Evolutionary conservation across 352 stramenopile genomes (phyloP), one percentile per base, ranked within the genome.

Genomic region (Phytophthora parvispora): DNA sequence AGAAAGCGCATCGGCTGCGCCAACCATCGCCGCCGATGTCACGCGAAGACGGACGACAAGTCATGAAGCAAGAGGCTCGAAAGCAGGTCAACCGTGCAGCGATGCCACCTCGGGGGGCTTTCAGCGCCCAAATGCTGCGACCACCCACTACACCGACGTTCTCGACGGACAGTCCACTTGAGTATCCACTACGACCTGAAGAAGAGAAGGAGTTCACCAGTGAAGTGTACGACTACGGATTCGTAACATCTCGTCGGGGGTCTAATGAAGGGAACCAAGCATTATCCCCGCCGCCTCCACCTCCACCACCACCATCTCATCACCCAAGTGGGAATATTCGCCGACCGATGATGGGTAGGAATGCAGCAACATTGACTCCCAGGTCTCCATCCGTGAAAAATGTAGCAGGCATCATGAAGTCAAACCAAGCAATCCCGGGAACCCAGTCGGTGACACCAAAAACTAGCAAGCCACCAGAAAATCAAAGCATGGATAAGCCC

Each of bases 51-150:
- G 22, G 32, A 5, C 34, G 28, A 36, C 61, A 43, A 53, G 18
- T 24, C 5, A 60, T 68, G 52, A 60, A 69, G 48, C 38, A 4
- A 8, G 32, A 9, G 1, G 31, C 20, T 48, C 31, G 31, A 25
- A 66, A 63, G 13, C 40, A 25, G 20, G 4, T 55, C 12, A 51
- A 32, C 7, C 51, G 42, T 38, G n/a, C 43, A 45, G 43, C 24
- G 24, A 54, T 81, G 52, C 69, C 73, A 31, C 55, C 64, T 64
- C 77, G 70, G 52, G 77, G 77, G 12, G 63, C 72, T 29, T 85
- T 81, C 61, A 85, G 77, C 53, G 58, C 66, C n/a, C 67, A 77
- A 51, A 72, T 81, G 71, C 25, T 77, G 49, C 52, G 70, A 57
- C 63, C 68, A 27, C 60, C 67, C 24, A 67, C 55, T 32, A 65